Percentiles rank a stretch among this genome's conserved stretches.
Conservation (phyloP, 2,329 filamentous ascomycete species). For the Periconia digitata region DNA sequence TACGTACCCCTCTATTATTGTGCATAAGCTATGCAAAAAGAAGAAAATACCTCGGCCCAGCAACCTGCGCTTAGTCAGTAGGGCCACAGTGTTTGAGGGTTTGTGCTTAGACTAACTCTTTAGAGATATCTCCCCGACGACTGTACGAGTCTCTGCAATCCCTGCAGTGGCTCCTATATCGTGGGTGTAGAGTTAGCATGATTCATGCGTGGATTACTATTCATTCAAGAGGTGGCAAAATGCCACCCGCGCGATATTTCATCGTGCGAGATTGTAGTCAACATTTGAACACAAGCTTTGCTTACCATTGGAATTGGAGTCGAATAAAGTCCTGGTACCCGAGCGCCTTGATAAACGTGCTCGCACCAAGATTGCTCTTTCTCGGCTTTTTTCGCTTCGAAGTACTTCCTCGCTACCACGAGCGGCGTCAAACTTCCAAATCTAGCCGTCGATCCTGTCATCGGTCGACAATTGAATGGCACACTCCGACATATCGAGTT, state of each 20-base stretch:
- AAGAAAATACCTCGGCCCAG: not conserved
- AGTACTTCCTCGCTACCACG: constrained; percentile 39
- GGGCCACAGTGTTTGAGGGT: not conserved
- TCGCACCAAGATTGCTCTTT: constrained; percentile 34
- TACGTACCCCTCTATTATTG: not conserved
- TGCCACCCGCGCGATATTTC: no score
- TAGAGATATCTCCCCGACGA: constrained; percentile 24
- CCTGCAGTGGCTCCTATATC: constrained; percentile 31
- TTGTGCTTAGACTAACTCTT: not conserved
- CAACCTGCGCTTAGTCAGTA: not conserved
- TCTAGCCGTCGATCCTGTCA: constrained; percentile 33
- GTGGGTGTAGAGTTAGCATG: no score
- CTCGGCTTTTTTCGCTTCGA: constrained; percentile 27
- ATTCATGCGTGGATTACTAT: no score
- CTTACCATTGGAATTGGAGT: constrained; percentile 24
- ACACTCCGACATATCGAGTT: constrained; percentile 36
- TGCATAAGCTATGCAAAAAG: not conserved
- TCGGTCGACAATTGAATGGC: constrained; percentile 31
- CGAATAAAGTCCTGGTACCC: constrained; percentile 36
- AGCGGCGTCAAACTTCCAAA: constrained; percentile 39
- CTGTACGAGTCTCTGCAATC: constrained; percentile 27
- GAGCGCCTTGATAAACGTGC: constrained; percentile 28
- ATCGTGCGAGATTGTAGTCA: no score
- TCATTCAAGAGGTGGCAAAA: no score
- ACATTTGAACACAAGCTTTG: no score